These are phyloP conservation scores for Ogataea paradorogensis DNA, from an alignment of 805 yeast genomes.

Conservation along the genomic window DNA sequence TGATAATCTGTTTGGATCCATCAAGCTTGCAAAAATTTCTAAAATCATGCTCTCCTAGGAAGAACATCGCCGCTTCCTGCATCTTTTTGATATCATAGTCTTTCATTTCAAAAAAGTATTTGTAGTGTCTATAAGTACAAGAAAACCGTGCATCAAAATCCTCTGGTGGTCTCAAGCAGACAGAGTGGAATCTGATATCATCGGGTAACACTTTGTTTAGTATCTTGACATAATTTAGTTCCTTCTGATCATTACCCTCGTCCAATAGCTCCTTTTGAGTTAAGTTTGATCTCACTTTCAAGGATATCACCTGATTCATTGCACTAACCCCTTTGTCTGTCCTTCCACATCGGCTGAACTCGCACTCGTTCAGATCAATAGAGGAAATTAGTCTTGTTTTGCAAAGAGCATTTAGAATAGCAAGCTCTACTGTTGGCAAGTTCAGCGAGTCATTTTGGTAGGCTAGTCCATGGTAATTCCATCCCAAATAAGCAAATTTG, in stretches of 20 bases:
- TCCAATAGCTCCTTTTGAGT: conserved; percentile 58
- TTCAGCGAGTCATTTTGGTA: conserved; percentile 73
- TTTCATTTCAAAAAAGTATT: conserved; percentile 65
- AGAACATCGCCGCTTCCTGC: conserved; percentile 61
- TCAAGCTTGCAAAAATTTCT: conserved; percentile 93
- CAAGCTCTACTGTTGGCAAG: conserved; percentile 83
- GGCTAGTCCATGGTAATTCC: conserved; percentile 93
- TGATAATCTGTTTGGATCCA: conserved; percentile 88
- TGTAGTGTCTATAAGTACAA: conserved; percentile 81
- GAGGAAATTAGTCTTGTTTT: conserved; percentile 64
- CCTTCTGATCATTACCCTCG: conserved; percentile 56
- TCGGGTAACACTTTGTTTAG: conserved; percentile 75
- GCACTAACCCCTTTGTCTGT: conserved; percentile 98
- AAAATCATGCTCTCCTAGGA: conserved; percentile 81
- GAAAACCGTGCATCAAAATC: conserved; percentile 91
- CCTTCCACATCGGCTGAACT: conserved; percentile 88
- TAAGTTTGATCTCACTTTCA: conserved; percentile 69
- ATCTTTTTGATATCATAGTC: conserved; percentile 62
- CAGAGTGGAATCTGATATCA: conserved; percentile 79
- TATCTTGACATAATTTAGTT: conserved; percentile 71
- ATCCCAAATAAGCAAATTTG: conserved; percentile 84
- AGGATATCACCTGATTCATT: conserved; percentile 87
- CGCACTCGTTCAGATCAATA: conserved; percentile 56
- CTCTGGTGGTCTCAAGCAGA: conserved; percentile 78
- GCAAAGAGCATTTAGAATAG: conserved; percentile 66